Evolutionary conservation across 352 stramenopile species (phyloP).

Genomic region (Phytophthora tentaculata): DNA sequence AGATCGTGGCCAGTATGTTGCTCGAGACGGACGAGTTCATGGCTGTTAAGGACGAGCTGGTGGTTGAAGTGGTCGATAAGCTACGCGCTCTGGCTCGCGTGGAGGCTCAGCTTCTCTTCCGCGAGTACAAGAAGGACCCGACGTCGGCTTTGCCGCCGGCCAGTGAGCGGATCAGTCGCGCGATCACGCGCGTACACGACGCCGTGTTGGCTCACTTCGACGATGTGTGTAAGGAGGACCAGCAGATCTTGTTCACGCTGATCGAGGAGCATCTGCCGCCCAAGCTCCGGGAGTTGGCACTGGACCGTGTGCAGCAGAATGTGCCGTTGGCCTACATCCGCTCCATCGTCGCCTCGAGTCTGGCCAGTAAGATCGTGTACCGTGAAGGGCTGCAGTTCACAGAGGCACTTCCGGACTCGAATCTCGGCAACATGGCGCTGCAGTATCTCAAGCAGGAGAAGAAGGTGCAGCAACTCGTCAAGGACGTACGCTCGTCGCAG

Average conservation of each 20-base stretch:
- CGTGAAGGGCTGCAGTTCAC: conserved; percentile 97
- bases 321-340: conserved; percentile 97
- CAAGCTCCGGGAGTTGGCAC: conserved; percentile 94
- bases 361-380: conserved; percentile 99
- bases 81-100: conserved; percentile 92
- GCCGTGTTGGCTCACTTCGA: conserved; percentile 93
- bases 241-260: conserved; percentile 81
- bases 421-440: conserved; percentile 92
- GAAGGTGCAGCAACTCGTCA: conserved; percentile 89
- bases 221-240: conserved; percentile 85
- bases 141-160: conserved; percentile 88
- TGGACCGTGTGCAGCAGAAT: conserved; percentile 92
- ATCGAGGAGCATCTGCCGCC: conserved; percentile 93
- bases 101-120: conserved; percentile 97
- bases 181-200: conserved; percentile 97
- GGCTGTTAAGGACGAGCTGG: conserved; percentile 94
- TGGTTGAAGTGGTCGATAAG: conserved; percentile 95
- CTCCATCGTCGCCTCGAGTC: conserved; percentile 95
- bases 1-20: conserved; percentile 95
- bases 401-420: conserved; percentile 90
- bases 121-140: conserved; percentile 95
- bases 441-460: conserved; percentile 96
- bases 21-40: conserved; percentile 97
- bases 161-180: conserved; percentile 95
- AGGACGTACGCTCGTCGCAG: conserved; percentile 59